A percentile compares a stretch with the other conserved stretches of the same genome.
Evolutionary conservation across 441 rosid species (phyloP).

Genomic region (Pelargonium cotyledonis): DNA sequence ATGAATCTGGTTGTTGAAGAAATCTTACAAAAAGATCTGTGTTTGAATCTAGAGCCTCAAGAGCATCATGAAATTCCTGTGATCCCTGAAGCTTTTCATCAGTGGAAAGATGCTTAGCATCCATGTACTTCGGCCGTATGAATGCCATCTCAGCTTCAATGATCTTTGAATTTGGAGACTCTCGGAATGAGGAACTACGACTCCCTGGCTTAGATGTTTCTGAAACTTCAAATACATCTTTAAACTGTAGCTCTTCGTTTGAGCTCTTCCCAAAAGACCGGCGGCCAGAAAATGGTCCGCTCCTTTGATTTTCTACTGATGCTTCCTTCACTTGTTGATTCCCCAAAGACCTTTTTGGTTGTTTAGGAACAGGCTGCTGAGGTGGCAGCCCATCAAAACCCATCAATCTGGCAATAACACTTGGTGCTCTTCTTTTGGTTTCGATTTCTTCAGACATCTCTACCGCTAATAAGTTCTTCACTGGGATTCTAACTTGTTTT

Average conservation of each 20-base stretch:
- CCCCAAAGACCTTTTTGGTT: conserved; percentile 33
- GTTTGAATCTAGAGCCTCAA: conserved; percentile 76
- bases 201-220: conserved; percentile 47
- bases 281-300: conserved; percentile 33
- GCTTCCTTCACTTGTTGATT: conserved; percentile 23
- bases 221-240: conserved; percentile 86
- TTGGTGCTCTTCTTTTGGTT: conserved; percentile 58
- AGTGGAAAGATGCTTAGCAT: conserved; percentile 62
- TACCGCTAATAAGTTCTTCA: conserved; percentile 65
- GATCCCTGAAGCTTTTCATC: conserved; percentile 65
- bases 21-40: conserved; percentile 64
- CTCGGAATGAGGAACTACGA: conserved; percentile 26
- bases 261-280: conserved; percentile 56
- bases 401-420: conserved; percentile 85
- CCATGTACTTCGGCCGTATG: conserved; percentile 60
- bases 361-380: conserved; percentile 38
- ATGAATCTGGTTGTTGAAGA: conserved; percentile 81
- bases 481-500: conserved; percentile 44
- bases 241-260: conserved; percentile 70
- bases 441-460: conserved; percentile 74
- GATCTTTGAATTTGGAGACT: conserved; percentile 32
- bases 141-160: conserved; percentile 61
- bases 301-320: conserved; percentile 34
- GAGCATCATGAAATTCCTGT: conserved; percentile 60
- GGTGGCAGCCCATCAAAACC: conserved; percentile 81